Percentiles rank a stretch among this genome's conserved stretches.
Conservation (phyloP, 306 rosid species). For the Prunus mume region DNA sequence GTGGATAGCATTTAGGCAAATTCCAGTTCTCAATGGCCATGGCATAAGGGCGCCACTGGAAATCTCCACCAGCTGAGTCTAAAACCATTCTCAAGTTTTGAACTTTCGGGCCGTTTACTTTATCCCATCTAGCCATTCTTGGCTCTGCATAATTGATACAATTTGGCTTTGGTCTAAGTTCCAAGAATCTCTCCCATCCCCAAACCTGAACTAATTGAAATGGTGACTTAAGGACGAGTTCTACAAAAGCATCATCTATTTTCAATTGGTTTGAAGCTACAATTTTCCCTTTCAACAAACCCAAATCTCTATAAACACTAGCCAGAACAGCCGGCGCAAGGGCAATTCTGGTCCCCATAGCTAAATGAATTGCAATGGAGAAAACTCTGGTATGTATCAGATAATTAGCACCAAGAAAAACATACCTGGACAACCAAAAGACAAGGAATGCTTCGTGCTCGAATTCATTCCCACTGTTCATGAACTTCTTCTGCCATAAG, state of each 20-base stretch:
- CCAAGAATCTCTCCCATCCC: conserved; percentile 56
- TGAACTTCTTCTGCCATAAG: conserved; percentile 31
- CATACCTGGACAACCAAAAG: conserved; percentile 45
- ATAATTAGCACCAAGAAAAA: not conserved
- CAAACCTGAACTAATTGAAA: conserved; percentile 56
- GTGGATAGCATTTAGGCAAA: conserved; percentile 30
- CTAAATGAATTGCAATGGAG: conserved; percentile 45
- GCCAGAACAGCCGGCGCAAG: conserved; percentile 61
- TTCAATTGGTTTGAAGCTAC: conserved; percentile 2
- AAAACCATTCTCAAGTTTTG: conserved; percentile 34
- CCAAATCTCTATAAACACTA: conserved; percentile 45
- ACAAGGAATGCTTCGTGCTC: conserved; percentile 63
- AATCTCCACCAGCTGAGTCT: conserved; percentile 27
- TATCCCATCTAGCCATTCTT: conserved; percentile 37
- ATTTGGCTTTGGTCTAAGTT: conserved; percentile 34
- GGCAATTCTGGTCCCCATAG: conserved; percentile 44
- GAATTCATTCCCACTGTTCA: conserved; percentile 36
- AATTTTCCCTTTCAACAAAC: conserved; percentile 25
- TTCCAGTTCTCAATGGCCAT: conserved; percentile 1
- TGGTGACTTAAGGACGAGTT: conserved; percentile 35
- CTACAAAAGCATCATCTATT: not conserved
- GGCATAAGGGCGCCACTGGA: conserved; percentile 56
- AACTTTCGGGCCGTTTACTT: conserved; percentile 20
- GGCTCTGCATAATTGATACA: conserved; percentile 11
- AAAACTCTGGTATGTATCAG: conserved; percentile 11